Evolutionary conservation across 1,284 basidiomycete genomes (phyloP), one percentile per base, ranked within the genome.

Genomic region (Cryptococcus sp.): DNA sequence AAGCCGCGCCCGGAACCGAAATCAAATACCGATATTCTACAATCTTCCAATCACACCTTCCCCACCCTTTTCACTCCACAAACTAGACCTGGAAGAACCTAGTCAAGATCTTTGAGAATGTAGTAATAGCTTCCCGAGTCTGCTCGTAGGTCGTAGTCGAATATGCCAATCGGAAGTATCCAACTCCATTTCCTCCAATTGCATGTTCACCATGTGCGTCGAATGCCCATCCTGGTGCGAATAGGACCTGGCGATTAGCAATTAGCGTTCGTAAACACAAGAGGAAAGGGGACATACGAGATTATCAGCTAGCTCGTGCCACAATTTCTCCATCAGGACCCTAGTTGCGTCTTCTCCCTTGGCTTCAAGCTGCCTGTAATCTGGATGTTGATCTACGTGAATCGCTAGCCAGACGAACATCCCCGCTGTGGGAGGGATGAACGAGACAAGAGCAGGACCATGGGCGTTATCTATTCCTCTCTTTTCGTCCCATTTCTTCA

Each of bases 351-450:
- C 67, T 32, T 64, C 56, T 32, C 63, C 69, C 34, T 64, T 55
- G 13, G 36, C n/a, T 7, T 59, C 49, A n/a, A 74, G 49, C 7
- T 48, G 34, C 24, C 58, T 40, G 62, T 80, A 81, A 10, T 78
- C 76, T 1, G 83, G 83, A 66, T 84, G 82, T 48, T 80, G 75
- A 43, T 82, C 78, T 42, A 89, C 78, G 69, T 88, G 81, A 21
- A 88, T 67, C 56, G 79, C 79, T 41, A 88, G 68, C 83, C 86
- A 77, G 45, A 78, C 60, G 61, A 75, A 76, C 74, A 76, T 76
- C 42, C 74, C 74, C 1, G 68, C 70, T 59, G 80, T 81, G 0
- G 87, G 86, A 5, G 86, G 84, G 4, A 86, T 80, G 66, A 88
- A 84, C 41, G 82, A 84, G 62, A 88, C 81, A 53, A 85, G 52